A percentile compares a stretch with the other conserved stretches of the same genome.
These are phyloP conservation scores for Vachellia collinsii DNA, from an alignment of 306 rosid genomes.

Conservation along the genomic window DNA sequence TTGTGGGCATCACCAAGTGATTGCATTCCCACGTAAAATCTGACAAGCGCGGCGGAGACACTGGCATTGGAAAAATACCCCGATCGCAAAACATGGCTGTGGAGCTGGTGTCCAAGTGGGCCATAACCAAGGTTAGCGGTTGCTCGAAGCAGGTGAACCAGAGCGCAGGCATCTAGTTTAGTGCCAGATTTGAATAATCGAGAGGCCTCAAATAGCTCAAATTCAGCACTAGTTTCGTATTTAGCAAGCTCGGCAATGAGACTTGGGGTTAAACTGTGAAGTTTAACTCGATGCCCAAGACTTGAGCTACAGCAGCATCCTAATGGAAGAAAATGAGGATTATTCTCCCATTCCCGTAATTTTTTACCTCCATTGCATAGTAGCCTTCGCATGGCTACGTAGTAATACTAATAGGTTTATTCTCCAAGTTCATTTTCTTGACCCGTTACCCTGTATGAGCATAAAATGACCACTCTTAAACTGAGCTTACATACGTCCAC, in stretches of 20 bases:
- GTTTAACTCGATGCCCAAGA: not conserved
- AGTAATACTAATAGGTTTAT: not conserved
- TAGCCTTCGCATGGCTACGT: conserved; percentile 44
- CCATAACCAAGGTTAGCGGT: conserved; percentile 38
- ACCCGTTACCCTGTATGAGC: not conserved
- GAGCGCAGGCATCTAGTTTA: conserved; percentile 51
- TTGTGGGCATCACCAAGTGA: conserved; percentile 45
- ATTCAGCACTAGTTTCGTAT: conserved; percentile 35
- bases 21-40: conserved; percentile 38
- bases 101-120: conserved; percentile 53
- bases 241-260: conserved; percentile 29
- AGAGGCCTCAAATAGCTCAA: conserved; percentile 37
- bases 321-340: not conserved
- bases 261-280: not conserved
- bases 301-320: not conserved
- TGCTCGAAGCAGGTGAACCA: conserved; percentile 56
- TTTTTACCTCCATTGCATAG: conserved; percentile 27
- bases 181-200: conserved; percentile 32
- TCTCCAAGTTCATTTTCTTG: not conserved
- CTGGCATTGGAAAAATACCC: conserved; percentile 51
- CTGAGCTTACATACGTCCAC: no score
- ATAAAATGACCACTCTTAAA: not conserved
- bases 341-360: conserved; percentile 3
- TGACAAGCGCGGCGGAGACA: conserved; percentile 53
- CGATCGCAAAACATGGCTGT: conserved; percentile 56